Base-by-base conservation (phyloP, 75 land plant species). In the Sequoia sempervirens region DNA sequence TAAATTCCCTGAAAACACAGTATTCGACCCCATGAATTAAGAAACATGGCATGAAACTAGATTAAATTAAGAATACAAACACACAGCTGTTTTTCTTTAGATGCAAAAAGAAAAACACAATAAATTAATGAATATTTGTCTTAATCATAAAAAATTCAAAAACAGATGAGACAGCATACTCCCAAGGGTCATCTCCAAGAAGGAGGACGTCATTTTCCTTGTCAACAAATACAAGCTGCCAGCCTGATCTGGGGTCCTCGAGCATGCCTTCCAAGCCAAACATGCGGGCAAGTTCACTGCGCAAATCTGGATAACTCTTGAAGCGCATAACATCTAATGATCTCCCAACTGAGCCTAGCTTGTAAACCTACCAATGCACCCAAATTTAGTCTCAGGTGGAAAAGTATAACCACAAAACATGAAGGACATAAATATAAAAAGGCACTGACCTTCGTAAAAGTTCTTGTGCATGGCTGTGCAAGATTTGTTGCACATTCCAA, bases 181-280 rank as follows among this genome's bases (percentile, higher is more conserved):
- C 94, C 97, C 97, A 95, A 45, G 97, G 97, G 61, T 92, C 97
- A 82, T 95, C 97, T 11, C 95, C 97, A 36, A 95, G 93, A 70
- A 95, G 97, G 86, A 95, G 95, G 81, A 94, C 89, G 81, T 95
- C 97, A 86, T 93, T 93, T 86, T 95, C 97, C 82, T 93, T 87
- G 88, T 95, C 97, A 78, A 93, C 90, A 72, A 95, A 93, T 92
- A 95, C 93, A 90, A 95, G 95, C 92, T 95, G 97, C 95, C 97
- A 95, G 94, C 95, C 95, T 89, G 97, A 95, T 90, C 91, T 95
- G 47, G 95, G 93, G 87, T 95, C 95, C 86, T 95, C 95, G 84
- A 95, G 90, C 64, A 89, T 86, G 85, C 93, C 96, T 86, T 90
- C 90, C 75, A 94, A 89, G 81, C 91, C 93, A 85, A 94, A 94